A percentile compares a stretch with the other conserved stretches of the same genome.
Evolutionary conservation across 2,329 filamentous ascomycete genomes (phyloP).

Genomic region (Pezizomycotina sp.): DNA sequence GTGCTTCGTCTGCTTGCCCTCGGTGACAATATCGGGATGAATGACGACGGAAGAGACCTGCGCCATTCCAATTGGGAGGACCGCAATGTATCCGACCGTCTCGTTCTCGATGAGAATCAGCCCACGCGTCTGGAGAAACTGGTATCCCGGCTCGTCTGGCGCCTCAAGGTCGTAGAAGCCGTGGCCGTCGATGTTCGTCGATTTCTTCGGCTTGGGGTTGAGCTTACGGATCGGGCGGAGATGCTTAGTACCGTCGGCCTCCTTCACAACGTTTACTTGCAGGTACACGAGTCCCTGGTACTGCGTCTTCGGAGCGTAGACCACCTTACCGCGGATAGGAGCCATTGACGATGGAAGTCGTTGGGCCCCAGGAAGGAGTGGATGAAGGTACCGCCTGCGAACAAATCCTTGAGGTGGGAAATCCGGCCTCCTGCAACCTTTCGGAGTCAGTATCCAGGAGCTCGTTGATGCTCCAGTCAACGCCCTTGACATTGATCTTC

Average conservation of each 20-base stretch:
- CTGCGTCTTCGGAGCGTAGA: slow-evolving; percentile 28
- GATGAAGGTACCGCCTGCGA: slow-evolving; percentile 31
- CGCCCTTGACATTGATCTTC: slow-evolving; percentile 28
- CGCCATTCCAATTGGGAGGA: slow-evolving; percentile 34
- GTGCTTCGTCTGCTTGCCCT: too few species aligned
- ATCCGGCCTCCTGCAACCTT: slow-evolving; percentile 28
- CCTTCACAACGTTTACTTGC: slow-evolving; percentile 26
- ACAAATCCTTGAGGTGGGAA: slow-evolving; percentile 26
- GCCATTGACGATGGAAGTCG: slow-evolving; percentile 33
- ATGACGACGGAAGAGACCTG: slow-evolving; percentile 32
- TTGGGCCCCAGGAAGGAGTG: slow-evolving; percentile 31
- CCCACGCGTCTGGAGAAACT: slow-evolving; percentile 31
- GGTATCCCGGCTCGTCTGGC: slow-evolving; percentile 30
- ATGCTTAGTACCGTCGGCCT: slow-evolving; percentile 2
- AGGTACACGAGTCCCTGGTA: slow-evolving; percentile 29
- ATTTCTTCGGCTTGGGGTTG: slow-evolving; percentile 9
- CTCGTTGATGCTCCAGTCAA: slow-evolving; percentile 29
- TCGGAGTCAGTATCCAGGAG: too few species aligned
- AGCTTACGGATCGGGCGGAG: background rate
- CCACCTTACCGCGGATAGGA: slow-evolving; percentile 29
- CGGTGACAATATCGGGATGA: slow-evolving; percentile 19
- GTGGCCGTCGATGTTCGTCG: slow-evolving; percentile 14
- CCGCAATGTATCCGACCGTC: slow-evolving; percentile 29
- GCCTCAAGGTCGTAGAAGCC: slow-evolving; percentile 25
- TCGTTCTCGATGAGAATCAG: slow-evolving; percentile 30